These are phyloP conservation scores for Porodaedalea pini DNA, from an alignment of 1,284 basidiomycete species.

Conservation along the genomic window DNA sequence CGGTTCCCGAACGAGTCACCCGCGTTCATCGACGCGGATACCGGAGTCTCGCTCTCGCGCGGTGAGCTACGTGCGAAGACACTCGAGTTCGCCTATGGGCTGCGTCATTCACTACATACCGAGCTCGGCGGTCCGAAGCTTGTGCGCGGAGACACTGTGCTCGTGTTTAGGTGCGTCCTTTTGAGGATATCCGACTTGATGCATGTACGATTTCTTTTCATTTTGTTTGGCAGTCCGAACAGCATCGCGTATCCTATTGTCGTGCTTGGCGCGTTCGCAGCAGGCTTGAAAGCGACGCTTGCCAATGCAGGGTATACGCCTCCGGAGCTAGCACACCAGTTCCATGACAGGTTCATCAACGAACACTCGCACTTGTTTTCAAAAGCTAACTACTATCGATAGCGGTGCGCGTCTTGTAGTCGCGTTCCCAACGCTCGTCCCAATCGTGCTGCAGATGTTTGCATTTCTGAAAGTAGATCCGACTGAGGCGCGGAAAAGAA, in stretches of 20 bases:
- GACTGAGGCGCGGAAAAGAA: conserved; percentile 41
- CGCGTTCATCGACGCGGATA: conserved; percentile 66
- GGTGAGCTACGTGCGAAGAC: conserved; percentile 52
- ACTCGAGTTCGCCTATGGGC: conserved; percentile 51
- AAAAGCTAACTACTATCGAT: not conserved
- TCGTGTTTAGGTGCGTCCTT: conserved; percentile 41
- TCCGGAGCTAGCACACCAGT: conserved; percentile 47
- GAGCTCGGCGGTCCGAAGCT: conserved; percentile 39
- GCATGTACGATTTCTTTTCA: not conserved
- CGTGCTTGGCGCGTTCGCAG: conserved; percentile 52
- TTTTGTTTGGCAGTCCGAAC: conserved; percentile 46
- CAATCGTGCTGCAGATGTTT: conserved; percentile 44
- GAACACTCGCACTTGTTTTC: not conserved
- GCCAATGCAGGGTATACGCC: conserved; percentile 45
- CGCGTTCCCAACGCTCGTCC: conserved; percentile 48
- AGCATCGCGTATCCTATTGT: conserved; percentile 60
- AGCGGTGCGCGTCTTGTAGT: conserved; percentile 53
- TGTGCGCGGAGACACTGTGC: conserved; percentile 30
- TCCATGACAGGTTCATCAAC: conserved; percentile 34
- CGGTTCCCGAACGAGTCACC: conserved; percentile 38
- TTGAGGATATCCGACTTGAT: not conserved
- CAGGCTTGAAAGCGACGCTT: conserved; percentile 47
- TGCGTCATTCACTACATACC: conserved; percentile 36
- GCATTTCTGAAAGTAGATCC: conserved; percentile 36
- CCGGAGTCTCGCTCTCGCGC: conserved; percentile 55